Evolutionary conservation across 2,329 filamentous ascomycete genomes (phyloP).

Genomic region (Fusarium sp.): DNA sequence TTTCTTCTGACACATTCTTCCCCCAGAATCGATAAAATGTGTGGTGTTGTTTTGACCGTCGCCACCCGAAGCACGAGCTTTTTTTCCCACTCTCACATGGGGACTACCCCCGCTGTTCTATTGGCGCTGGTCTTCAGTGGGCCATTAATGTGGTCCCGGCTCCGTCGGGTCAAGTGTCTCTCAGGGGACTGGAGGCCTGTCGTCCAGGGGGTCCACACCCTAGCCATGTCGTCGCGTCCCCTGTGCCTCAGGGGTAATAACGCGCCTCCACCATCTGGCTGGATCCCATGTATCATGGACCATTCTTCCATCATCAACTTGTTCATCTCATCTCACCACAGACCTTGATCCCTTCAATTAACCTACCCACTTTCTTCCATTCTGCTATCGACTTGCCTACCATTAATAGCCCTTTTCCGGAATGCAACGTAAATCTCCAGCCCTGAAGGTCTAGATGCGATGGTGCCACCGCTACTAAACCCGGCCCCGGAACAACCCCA

Average conservation of each 20-base stretch:
- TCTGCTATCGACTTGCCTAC: background rate
- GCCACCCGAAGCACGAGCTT: background rate
- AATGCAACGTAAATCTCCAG: background rate
- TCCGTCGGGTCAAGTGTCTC: background rate
- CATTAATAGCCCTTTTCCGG: background rate
- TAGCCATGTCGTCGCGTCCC: background rate
- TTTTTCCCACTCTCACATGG: background rate
- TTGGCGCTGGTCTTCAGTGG: background rate
- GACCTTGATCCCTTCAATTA: background rate
- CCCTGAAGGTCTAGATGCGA: background rate
- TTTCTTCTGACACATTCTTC: slow-evolving; percentile 12
- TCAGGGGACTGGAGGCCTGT: slow-evolving; percentile 1
- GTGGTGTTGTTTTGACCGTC: background rate
- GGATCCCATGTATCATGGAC: background rate
- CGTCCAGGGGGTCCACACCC: background rate
- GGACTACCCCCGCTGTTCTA: background rate
- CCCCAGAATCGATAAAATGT: background rate
- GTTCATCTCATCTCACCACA: slow-evolving; percentile 7
- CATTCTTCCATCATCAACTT: background rate
- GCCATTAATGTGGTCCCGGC: background rate
- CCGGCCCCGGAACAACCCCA: background rate
- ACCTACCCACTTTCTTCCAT: background rate
- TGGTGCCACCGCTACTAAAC: background rate
- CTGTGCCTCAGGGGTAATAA: background rate
- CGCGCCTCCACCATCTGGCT: background rate